Base-by-base conservation (phyloP, 352 stramenopile species). In the Globisporangium irregulare region DNA sequence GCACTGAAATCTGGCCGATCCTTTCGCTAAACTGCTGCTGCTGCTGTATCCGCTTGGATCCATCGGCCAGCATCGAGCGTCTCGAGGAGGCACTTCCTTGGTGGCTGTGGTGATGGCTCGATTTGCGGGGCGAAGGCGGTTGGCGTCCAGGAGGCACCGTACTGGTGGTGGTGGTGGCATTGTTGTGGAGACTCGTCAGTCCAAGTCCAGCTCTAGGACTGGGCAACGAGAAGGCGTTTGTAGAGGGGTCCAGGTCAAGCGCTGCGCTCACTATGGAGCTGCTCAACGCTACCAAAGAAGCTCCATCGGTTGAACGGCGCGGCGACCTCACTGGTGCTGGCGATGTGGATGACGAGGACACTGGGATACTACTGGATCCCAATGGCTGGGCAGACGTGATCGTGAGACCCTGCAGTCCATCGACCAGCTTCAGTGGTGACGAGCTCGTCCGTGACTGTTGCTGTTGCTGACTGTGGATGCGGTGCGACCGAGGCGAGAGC, bases 11-110 rank as follows among this genome's bases (percentile, higher is more conserved):
- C 7, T 54, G 54, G 4, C 9, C 46, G 32, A 64, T 32, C 4
- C 32, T 43, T 3, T 8, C 56, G 10, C 29, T 32, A 25, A 51
- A 25, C 32, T 59, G 46, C 29, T 67, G 62, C 20, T 61, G 46
- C 24, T 64, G 64, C 34, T 69, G 64, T 55, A 60, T 65, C 32
- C 6, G 41, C 15, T 36, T 64, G 1, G 57, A 55, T 34, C 43
- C 53, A 3, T 53, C 56, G 36, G 18, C 32, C 29, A 70, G 56
- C 46, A 55, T 54, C n/a, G 64, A 70, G 3, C 24, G 38, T 22
- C 59, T 27, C 3, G 36, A 43, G 7, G 18, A 20, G 1, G 38
- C 24, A 1, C 59, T 29, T 56, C 29, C 22, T 20, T 58, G 20
- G 29, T 54, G 50, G 3, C 3, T 32, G 1, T 48, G 50, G 14